phyloP scores from a whole-genome alignment of 352 stramenopile species.

The Pythium volutum region DNA sequence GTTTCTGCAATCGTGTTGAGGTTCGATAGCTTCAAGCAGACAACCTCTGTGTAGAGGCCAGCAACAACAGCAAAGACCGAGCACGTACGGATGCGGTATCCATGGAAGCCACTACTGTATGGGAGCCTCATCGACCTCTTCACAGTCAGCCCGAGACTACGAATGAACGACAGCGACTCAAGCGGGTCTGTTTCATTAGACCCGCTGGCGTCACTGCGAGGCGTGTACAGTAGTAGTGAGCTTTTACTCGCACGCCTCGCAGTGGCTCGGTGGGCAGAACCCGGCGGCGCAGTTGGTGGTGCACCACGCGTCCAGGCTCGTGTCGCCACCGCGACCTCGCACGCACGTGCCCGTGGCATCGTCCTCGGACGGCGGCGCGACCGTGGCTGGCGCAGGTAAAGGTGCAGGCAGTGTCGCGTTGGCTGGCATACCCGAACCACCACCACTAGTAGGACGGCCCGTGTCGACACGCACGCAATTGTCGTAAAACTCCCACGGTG shows the following conservation, averaged over 20 bases:
- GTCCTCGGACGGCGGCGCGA: neutral
- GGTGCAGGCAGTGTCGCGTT: neutral
- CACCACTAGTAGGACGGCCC: neutral
- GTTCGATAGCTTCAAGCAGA: too few relatives aligned
- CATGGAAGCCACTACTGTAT: too few relatives aligned
- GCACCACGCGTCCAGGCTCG: conserved; percentile 29
- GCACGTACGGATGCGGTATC: too few relatives aligned
- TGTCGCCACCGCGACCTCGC: conserved; percentile 19
- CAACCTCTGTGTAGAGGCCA: too few relatives aligned
- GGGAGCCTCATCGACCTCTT: too few relatives aligned
- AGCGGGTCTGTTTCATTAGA: too few relatives aligned
- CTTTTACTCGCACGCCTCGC: conserved; percentile 18
- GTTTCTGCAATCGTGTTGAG: too few relatives aligned
- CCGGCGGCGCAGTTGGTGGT: conserved; percentile 25
- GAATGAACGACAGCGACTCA: too few relatives aligned
- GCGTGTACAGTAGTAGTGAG: too few relatives aligned
- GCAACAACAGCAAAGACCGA: too few relatives aligned
- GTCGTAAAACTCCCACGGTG: conserved; percentile 44
- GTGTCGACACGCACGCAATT: conserved; percentile 34
- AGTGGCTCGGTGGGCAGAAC: conserved; percentile 29
- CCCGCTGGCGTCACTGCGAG: too few relatives aligned
- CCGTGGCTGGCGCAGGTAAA: neutral
- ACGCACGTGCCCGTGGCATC: conserved; percentile 8
- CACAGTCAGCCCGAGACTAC: too few relatives aligned
- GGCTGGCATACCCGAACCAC: neutral